phyloP scores from a whole-genome alignment of 441 rosid genomes.

The Isatis lusitanica region DNA sequence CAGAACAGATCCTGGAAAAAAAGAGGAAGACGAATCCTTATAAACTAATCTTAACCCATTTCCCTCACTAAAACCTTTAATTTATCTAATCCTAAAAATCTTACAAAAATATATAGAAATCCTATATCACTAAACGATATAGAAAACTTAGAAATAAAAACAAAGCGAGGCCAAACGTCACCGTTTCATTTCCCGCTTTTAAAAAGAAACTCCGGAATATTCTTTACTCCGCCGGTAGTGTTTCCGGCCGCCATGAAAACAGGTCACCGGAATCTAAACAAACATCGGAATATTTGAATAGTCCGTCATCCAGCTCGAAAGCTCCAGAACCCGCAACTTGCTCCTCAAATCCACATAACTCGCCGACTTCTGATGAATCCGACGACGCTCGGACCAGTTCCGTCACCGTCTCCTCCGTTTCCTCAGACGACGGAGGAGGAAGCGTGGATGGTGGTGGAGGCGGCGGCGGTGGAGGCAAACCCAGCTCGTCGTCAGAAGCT shows the following conservation, averaged over 20 bases:
- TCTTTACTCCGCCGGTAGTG: conserved; percentile 46
- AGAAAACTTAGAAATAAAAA: background rate
- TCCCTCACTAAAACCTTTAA: background rate
- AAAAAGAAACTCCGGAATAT: background rate
- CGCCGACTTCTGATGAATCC: conserved; percentile 41
- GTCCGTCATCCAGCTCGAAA: conserved; percentile 48
- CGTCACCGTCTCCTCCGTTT: conserved; percentile 22
- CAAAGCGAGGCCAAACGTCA: conserved; percentile 16
- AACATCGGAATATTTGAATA: conserved; percentile 56
- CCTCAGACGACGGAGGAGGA: conserved; percentile 6
- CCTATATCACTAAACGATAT: background rate
- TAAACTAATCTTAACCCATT: conserved; percentile 1
- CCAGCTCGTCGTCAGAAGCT: conserved; percentile 91
- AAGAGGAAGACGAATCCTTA: background rate
- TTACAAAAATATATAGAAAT: background rate
- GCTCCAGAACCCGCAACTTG: conserved; percentile 46
- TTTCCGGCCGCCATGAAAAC: conserved; percentile 54
- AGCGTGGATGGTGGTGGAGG: conserved; percentile 10
- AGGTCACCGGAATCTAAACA: conserved; percentile 45
- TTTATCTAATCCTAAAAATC: background rate
- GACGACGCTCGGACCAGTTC: conserved; percentile 49
- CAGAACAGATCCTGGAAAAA: background rate
- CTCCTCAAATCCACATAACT: conserved; percentile 56
- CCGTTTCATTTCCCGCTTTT: conserved; percentile 1
- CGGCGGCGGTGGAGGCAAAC: conserved; percentile 56